These are phyloP conservation scores for Fusarium tuaranense DNA, from an alignment of 2,329 filamentous ascomycete genomes.

Conservation along the genomic window DNA sequence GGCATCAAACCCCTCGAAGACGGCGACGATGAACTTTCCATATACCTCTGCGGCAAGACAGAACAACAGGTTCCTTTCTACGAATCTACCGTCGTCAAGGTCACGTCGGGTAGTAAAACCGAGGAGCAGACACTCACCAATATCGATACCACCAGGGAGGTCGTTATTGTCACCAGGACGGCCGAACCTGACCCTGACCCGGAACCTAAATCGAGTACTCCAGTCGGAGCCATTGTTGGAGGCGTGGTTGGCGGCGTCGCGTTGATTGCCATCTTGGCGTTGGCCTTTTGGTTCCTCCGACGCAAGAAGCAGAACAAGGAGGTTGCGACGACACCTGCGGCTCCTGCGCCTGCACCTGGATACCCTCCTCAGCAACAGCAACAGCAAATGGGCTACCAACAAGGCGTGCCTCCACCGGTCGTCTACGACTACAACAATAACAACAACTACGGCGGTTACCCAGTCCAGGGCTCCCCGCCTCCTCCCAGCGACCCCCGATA, in stretches of 20 bases:
- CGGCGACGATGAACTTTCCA: not conserved
- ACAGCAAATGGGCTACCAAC: not conserved
- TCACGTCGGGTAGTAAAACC: not conserved
- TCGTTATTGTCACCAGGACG: not conserved
- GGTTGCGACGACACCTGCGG: not conserved
- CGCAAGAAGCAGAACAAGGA: not conserved
- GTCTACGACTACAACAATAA: not conserved
- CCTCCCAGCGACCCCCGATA: not conserved
- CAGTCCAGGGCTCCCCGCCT: not conserved
- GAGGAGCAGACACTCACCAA: not conserved
- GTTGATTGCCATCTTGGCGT: not conserved
- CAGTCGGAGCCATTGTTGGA: slow-evolving; percentile 1
- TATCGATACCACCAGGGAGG: not conserved
- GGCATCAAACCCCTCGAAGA: not conserved
- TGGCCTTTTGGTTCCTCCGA: slow-evolving; percentile 2
- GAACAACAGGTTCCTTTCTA: not conserved
- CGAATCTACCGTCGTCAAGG: not conserved
- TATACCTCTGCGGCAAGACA: not conserved
- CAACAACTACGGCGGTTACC: not conserved
- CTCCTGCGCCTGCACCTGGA: not conserved
- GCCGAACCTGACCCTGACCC: not conserved
- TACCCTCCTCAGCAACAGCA: not conserved
- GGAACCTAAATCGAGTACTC: not conserved
- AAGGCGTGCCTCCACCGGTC: not conserved
- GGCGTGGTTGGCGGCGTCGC: slow-evolving; percentile 4